Base-by-base conservation (phyloP, 202 grass and related monocot genomes). In the Musa balbisiana region DNA sequence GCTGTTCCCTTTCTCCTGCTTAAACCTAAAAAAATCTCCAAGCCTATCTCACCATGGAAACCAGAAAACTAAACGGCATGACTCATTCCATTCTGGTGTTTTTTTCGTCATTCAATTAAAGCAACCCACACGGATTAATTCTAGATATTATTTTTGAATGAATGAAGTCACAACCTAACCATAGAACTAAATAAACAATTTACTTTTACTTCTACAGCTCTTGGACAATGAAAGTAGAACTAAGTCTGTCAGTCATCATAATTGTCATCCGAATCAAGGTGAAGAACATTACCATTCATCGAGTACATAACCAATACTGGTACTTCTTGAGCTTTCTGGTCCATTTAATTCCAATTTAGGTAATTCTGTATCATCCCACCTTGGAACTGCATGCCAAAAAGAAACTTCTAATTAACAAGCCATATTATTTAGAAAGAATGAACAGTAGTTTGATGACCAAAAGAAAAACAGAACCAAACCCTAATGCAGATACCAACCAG, bases 251-350 rank as follows among this genome's bases (percentile, higher is more conserved):
- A 52, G 5, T 14, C 54, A 23, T 51, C 68, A 64, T 49, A 49
- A 62, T 56, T 74, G 8, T 58, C 56, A 26, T 29, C 53, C 27
- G 64, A 66, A 23, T 79, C 73, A 23, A 3, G 26, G 4, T 43
- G 78, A 74, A 76, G 52, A 43, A 58, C 50, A 55, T 81, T 82
- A 96, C 92, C 87, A 82, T 68, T 92, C 78, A 83, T 96, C 82
- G 62, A 85, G 76, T 68, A 96, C 85, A 71, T 92, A 92, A 26
- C 87, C 89, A 76, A 96, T 88, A 74, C 81, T 86, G 11, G 64
- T 84, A 26, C 73, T 64, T 56, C 70, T 83, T 5, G 67, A 67
- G 79, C 49, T 60, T 14, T 69, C 70, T 19, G 53, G 16, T 54
- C 74, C 64, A 58, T 58, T 23, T 26, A 51, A 58, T 72, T 79